Evolutionary conservation across 2,329 filamentous ascomycete species (phyloP), one percentile per base, ranked within the genome.

Genomic region (Bipolaris cookei): DNA sequence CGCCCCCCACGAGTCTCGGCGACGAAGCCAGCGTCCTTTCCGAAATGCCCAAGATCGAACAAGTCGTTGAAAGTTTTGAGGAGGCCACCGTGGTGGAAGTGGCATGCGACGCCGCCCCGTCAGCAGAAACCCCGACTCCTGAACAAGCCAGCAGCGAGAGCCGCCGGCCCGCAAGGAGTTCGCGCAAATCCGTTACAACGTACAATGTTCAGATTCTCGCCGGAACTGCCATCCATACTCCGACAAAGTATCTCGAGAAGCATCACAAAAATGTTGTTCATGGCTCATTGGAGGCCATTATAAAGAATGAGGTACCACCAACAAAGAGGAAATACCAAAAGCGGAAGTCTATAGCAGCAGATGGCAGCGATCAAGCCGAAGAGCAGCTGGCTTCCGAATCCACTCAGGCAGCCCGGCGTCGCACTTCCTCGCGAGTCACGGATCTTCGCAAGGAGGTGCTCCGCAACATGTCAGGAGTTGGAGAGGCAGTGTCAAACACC

Each of bases 141-240:
- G 65, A 60, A n/a, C 54, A 59, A 37, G 50, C 62, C 45, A 61
- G 55, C 53, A 69, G 64, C 56, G 71, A 65, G 59, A 58, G 58
- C 50, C 69, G 68, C 54, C 71, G 74, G 6, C 63, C 73, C 21
- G 63, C 67, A 41, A 84, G 86, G 54, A 81, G 84, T 59, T 83
- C 82, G 65, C 84, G 88, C 67, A 78, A 81, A 35, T 82, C 81
- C 51, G 78, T 86, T 16, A 82, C 84, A 11, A 84, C 87, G 14
- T 91, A 91, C 77, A 91, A 91, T 66, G 77, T 89, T 14, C 81
- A 85, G 62, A 82, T 84, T 65, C 79, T 90, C 49, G 83, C 82
- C 56, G 87, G 87, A 63, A 89, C 85, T 45, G 82, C 83, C 25
- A 80, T 83, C 41, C 86, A 89, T 63, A 86, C 82, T 78, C 76